Base-by-base conservation (phyloP, 441 rosid species). In the Euphorbia schlechtendalii region DNA sequence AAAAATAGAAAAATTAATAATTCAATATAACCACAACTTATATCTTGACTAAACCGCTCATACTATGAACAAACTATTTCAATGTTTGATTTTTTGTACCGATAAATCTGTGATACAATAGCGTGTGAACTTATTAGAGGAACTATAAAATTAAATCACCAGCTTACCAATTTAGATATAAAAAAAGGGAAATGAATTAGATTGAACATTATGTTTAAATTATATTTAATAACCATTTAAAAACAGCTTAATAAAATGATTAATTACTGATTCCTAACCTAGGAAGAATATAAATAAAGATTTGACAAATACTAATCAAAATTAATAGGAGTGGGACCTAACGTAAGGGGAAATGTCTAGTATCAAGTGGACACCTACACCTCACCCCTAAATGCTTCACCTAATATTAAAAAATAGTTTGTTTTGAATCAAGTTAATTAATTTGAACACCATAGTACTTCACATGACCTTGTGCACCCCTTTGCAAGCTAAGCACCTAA, bases 291-390 rank as follows among this genome's bases (percentile, higher is more conserved):
- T 53, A 38, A 10, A 1, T n/a, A n/a, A n/a, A n/a, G n/a, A n/a
- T n/a, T n/a, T n/a, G n/a, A n/a, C n/a, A n/a, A n/a, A n/a, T n/a
- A n/a, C n/a, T 6, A 8, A 38, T 40, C 2, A 40, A 5, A 40
- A 7, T 40, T 40, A 40, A 40, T 40, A 43, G 48, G 48, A 43
- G 41, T 40, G 49, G 85, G 81, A 59, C 67, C 79, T 67, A 28
- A 54, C 17, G 72, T 70, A 69, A 68, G 71, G 69, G 69, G 71
- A 73, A 73, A 64, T 74, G 83, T 79, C 73, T 45, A 62, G 56
- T 64, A 51, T 77, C 63, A 17, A 74, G 77, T 70, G 45, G 83
- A 82, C 79, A 77, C 34, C 70, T 66, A 18, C 65, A 68, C 56
- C 56, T 30, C 73, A 62, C 41, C 72, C 20, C 8, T 66, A 64